Conservation (phyloP, 805 yeast species). For the Dipodascopsis uninucleata region DNA sequence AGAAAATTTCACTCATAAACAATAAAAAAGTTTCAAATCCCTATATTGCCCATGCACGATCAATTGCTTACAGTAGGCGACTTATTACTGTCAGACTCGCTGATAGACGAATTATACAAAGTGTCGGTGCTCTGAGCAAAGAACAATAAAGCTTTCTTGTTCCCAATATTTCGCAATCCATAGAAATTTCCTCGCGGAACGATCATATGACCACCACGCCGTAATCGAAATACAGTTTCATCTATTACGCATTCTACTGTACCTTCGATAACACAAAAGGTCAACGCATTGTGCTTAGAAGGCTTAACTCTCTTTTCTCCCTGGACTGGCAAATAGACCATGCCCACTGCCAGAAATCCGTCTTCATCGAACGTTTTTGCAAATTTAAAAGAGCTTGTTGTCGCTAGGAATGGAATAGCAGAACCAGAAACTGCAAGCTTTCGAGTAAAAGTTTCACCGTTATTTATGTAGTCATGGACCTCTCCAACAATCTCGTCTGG, state of each 20-base stretch:
- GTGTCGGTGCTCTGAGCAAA: constrained; percentile 62
- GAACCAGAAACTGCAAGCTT: constrained; percentile 23
- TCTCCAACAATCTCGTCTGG: constrained; percentile 17
- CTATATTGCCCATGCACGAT: no score
- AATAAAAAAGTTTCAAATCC: no score
- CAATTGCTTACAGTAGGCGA: no score
- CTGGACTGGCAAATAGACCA: constrained; percentile 59
- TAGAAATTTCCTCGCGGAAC: constrained; percentile 55
- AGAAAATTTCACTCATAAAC: no score
- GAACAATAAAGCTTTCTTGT: constrained; percentile 60
- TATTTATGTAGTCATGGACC: constrained; percentile 11
- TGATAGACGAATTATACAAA: no score
- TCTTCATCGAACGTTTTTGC: constrained; percentile 28
- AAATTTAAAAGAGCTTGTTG: constrained; percentile 15
- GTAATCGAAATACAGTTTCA: constrained; percentile 55
- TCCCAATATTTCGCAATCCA: constrained; percentile 43
- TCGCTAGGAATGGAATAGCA: constrained; percentile 13
- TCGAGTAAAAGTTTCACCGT: not conserved
- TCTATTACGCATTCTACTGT: constrained; percentile 62
- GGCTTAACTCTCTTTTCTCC: constrained; percentile 58
- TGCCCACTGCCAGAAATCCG: constrained; percentile 63
- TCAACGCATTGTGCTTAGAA: constrained; percentile 64
- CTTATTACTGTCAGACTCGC: no score
- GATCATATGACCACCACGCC: constrained; percentile 73
- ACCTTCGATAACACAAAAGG: constrained; percentile 74